These are phyloP conservation scores for Aspergillus costaricaensis DNA, from an alignment of 2,329 filamentous ascomycete species.

Conservation along the genomic window DNA sequence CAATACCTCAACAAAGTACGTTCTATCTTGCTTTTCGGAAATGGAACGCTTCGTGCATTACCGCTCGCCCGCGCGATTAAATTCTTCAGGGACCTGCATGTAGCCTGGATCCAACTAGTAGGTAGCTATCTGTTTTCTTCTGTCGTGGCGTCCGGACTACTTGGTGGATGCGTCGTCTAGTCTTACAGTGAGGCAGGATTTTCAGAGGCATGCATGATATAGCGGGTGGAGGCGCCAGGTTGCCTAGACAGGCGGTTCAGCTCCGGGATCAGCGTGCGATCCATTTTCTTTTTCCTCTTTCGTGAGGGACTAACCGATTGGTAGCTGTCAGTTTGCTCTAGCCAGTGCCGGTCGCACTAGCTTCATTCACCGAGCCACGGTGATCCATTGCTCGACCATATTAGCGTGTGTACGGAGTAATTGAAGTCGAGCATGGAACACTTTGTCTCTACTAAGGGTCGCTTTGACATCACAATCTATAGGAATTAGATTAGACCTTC, in stretches of 20 bases:
- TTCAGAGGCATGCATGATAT: background rate
- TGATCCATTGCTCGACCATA: background rate
- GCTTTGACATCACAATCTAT: background rate
- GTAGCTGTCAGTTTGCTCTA: background rate
- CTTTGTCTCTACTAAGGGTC: background rate
- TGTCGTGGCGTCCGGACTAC: background rate
- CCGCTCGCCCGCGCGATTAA: background rate
- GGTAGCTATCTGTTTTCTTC: background rate
- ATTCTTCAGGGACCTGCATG: conserved; percentile 3
- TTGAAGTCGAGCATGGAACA: background rate
- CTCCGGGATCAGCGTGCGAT: conserved; percentile 17
- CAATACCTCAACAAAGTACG: background rate
- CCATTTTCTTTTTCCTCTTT: background rate
- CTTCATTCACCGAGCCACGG: background rate
- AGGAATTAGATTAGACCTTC: background rate
- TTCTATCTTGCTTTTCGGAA: background rate
- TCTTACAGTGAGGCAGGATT: background rate
- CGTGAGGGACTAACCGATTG: background rate
- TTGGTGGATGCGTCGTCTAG: background rate
- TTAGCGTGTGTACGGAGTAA: background rate
- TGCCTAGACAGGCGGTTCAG: conserved; percentile 16
- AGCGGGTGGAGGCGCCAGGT: background rate
- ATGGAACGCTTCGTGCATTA: background rate
- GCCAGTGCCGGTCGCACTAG: conserved; percentile 1
- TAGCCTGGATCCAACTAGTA: background rate